phyloP scores from a whole-genome alignment of 441 rosid species.

The Pelargonium cotyledonis region DNA sequence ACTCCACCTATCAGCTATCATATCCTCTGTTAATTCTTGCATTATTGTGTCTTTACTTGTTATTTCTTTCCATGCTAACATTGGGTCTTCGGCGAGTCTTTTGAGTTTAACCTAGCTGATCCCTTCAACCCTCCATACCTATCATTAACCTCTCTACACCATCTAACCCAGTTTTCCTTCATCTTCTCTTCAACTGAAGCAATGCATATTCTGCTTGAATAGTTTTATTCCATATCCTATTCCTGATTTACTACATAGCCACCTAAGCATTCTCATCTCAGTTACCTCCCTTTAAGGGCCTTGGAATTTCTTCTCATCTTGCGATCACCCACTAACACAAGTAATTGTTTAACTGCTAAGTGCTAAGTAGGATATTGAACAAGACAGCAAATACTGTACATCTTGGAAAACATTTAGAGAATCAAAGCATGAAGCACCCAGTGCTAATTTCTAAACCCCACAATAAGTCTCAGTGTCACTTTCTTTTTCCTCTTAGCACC shows the following conservation, averaged over 20 bases:
- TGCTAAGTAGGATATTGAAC: neutral
- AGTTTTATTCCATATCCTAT: neutral
- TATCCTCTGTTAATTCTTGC: neutral
- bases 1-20: neutral
- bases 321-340: neutral
- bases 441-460: too few species aligned
- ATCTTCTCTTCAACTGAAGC: neutral
- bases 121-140: neutral
- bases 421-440: too few species aligned
- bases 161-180: neutral
- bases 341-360: neutral
- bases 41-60: neutral
- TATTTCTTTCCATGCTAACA: neutral
- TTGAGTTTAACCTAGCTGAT: neutral
- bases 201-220: neutral
- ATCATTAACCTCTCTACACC: neutral
- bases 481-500: too few species aligned
- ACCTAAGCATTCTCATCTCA: neutral
- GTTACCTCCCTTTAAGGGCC: neutral
- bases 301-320: neutral
- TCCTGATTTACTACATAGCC: neutral
- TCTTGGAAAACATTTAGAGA: too few species aligned
- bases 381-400: neutral
- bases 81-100: neutral
- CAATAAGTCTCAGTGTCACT: too few species aligned